Evolutionary conservation across 768 basidiomycete genomes (phyloP), one percentile per base, ranked within the genome.

Genomic region (Scleroderma bovista): DNA sequence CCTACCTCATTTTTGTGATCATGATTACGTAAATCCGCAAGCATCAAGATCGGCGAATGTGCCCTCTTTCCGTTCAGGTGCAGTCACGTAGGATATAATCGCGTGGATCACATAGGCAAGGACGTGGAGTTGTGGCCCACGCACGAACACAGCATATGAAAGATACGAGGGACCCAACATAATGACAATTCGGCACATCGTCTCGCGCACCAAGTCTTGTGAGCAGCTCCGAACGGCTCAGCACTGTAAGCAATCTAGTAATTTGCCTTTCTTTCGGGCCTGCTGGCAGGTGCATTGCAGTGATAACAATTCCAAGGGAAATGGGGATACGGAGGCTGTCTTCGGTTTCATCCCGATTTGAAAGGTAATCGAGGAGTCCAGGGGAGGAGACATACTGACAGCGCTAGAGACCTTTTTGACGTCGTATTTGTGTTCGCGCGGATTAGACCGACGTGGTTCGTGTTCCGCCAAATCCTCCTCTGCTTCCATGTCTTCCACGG

Each of bases 181-280:
- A 12, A 84, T 73, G 1, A 80, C 82, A 41, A 97, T 92, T 43
- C 86, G 87, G 60, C 82, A 84, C 7, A 96, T 68, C 0, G 92
- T 86, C 45, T 93, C 88, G 15, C 92, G 78, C 6, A 84, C 80
- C 33, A 94, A 75, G 58, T 96, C 93, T 51, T 94, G 92, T 13
- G 93, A 93, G 57, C 81, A 86, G 65, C 92, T 96, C n/a, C 92
- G 86, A 36, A 99, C 98, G 95, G 58, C 86, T 83, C 48, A 97
- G 78, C 20, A 87, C 80, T 1, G 92, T 97, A 52, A 98, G 61
- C 12, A 97, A 71, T 22, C 84, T 79, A 0, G 79, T 70, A 20
- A 93, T 77, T 55, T 96, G 92, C 0, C 78, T 71, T 32, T 84
- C 78, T 10, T 83, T 79, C 0, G 72, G 68, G 1, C 73, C 67